Evolutionary conservation across 2,329 filamentous ascomycete species (phyloP).

Genomic region (Fusarium compactum): DNA sequence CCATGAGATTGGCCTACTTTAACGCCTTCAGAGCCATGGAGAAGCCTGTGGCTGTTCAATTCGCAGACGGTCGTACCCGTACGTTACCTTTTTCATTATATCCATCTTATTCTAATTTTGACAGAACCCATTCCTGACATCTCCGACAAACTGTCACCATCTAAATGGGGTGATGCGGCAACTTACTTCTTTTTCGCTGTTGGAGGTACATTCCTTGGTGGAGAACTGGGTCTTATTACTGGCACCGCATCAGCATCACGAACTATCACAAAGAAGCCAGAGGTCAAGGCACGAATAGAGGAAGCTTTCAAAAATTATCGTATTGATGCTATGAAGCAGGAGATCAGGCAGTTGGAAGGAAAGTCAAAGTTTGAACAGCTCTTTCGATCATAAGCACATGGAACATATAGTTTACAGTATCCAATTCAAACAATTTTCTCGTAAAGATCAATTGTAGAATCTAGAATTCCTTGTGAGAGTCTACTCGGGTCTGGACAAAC

Average conservation of each 20-base stretch:
- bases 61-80: conserved; percentile 7
- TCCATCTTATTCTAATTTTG: neutral
- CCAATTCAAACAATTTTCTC: neutral
- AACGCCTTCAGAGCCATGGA: conserved; percentile 10
- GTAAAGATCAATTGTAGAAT: no score
- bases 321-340: conserved; percentile 9
- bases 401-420: neutral
- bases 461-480: no score
- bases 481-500: neutral
- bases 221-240: neutral
- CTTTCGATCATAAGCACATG: neutral
- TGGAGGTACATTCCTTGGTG: neutral
- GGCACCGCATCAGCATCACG: conserved; percentile 1
- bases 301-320: conserved; percentile 8
- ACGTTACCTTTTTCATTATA: neutral
- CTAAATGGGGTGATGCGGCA: conserved; percentile 1
- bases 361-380: conserved; percentile 6
- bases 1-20: conserved; percentile 14
- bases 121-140: conserved; percentile 7
- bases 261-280: conserved; percentile 2
- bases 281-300: neutral
- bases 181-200: conserved; percentile 4
- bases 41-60: neutral
- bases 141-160: neutral
- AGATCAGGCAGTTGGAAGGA: neutral